Base-by-base conservation (phyloP, 352 stramenopile species). In the Phytophthora constricta region DNA sequence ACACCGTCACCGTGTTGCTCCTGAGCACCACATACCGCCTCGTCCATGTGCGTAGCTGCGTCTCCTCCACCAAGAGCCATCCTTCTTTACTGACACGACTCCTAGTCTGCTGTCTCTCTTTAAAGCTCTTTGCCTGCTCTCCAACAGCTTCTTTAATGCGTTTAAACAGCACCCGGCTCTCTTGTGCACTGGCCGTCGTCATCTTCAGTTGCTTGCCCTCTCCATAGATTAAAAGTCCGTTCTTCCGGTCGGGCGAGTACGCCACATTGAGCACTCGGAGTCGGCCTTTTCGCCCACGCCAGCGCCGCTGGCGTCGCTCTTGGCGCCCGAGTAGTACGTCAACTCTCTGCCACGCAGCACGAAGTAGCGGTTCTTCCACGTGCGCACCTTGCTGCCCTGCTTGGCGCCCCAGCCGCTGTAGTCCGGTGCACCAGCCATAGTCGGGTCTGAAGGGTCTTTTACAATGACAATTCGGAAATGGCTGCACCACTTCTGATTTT, bases 311-410 rank as follows among this genome's bases (percentile, higher is more conserved):
- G 67, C 72, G 42, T 74, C 58, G 51, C 66, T 71, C 50, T 71
- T 80, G 27, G 72, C 75, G 25, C 68, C 61, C 0, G 71, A 77
- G 57, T 87, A 96, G 65, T 93, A 93, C 14, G 56, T 20, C 49
- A 93, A 55, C 42, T 86, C 77, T 14, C 79, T 62, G 43, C 82
- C 82, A 31, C 65, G 70, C 13, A 93, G 69, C 23, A 91, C 82
- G 53, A 93, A 89, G 68, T 86, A 93, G 39, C 85, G 82, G 26
- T 78, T 77, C 69, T 93, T 93, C 85, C 85, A 93, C 25, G 74
- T 84, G 31, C 74, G 74, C 59, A 91, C 71, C 47, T 86, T 87
- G 65, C 82, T 90, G 65, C 85, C 85, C 45, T 91, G 77, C 70
- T 93, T 93, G 53, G 77, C 75, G 45, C 80, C 81, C 83, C 83